A percentile compares a stretch with the other conserved stretches of the same genome.
phyloP scores from a whole-genome alignment of 2,329 filamentous ascomycete species.

The Rutstroemia sp. region DNA sequence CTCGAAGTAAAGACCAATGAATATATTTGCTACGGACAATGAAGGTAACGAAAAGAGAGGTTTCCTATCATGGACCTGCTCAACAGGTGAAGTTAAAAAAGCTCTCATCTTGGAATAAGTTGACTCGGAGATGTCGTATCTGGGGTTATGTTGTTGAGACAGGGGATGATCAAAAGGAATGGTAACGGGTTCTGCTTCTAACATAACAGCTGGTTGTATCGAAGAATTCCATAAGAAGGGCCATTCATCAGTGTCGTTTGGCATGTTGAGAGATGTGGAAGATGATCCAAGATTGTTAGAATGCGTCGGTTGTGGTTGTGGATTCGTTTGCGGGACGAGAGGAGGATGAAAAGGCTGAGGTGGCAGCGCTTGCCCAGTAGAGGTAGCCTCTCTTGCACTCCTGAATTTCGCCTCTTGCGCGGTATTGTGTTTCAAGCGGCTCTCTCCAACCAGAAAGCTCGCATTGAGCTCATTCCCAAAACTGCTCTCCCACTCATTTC shows the following conservation, averaged over 20 bases:
- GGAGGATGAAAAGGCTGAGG: not conserved
- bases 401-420: not conserved
- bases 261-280: constrained; percentile 15
- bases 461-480: constrained; percentile 6
- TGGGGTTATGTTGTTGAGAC: constrained; percentile 14
- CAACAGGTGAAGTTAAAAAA: not conserved
- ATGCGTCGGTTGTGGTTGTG: not conserved
- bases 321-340: too few species aligned
- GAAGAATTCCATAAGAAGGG: constrained; percentile 20
- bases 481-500: constrained; percentile 14
- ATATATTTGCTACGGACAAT: constrained; percentile 19
- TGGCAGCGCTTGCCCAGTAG: not conserved
- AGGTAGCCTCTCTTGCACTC: not conserved
- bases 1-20: constrained; percentile 23
- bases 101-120: constrained; percentile 6
- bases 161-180: constrained; percentile 16
- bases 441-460: not conserved
- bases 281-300: constrained; percentile 7
- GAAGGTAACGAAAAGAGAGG: constrained; percentile 15
- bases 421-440: not conserved
- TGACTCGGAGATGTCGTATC: constrained; percentile 20
- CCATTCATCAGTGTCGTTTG: constrained; percentile 21
- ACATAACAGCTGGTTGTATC: constrained; percentile 7
- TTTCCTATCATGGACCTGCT: not conserved
- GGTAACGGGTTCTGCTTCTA: constrained; percentile 14